Conservation (phyloP, 306 rosid genomes). For the Pyrus communis region DNA sequence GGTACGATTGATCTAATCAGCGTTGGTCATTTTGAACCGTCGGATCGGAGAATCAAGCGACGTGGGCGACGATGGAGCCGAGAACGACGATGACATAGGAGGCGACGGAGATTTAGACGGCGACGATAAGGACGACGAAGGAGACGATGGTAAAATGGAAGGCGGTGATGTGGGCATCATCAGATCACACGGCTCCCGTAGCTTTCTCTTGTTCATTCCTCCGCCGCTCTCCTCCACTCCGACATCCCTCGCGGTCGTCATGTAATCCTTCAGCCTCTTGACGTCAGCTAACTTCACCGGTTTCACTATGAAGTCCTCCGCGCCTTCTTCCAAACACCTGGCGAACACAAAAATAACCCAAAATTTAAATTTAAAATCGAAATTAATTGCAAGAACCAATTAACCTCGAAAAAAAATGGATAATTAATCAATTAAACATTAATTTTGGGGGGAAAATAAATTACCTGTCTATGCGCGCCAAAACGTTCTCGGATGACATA, state of each 20-base stretch:
- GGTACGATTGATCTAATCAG: constrained; percentile 17
- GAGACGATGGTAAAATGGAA: constrained; percentile 28
- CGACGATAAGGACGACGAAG: constrained; percentile 30
- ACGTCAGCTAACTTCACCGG: constrained; percentile 92
- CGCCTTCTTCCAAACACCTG: constrained; percentile 96
- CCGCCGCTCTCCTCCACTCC: constrained; percentile 20
- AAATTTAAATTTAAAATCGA: background rate
- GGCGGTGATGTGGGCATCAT: constrained; percentile 41
- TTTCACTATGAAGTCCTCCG: constrained; percentile 91
- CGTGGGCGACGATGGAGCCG: constrained; percentile 40
- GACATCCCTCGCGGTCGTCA: constrained; percentile 42
- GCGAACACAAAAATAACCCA: background rate
- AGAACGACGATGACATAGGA: constrained; percentile 13
- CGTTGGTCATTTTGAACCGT: constrained; percentile 63
- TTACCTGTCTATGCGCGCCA: constrained; percentile 88
- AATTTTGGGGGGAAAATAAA: too few relatives aligned
- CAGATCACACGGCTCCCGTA: constrained; percentile 39
- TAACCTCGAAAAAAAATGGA: background rate
- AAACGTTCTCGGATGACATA: constrained; percentile 90
- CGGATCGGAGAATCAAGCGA: constrained; percentile 58
- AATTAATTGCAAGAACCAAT: background rate
- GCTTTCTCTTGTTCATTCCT: constrained; percentile 57
- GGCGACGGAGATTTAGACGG: constrained; percentile 19
- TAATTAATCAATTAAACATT: too few relatives aligned
- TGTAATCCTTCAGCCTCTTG: constrained; percentile 50